Conservation (phyloP, 2,329 filamentous ascomycete species). For the Pochonia chlamydosporia region DNA sequence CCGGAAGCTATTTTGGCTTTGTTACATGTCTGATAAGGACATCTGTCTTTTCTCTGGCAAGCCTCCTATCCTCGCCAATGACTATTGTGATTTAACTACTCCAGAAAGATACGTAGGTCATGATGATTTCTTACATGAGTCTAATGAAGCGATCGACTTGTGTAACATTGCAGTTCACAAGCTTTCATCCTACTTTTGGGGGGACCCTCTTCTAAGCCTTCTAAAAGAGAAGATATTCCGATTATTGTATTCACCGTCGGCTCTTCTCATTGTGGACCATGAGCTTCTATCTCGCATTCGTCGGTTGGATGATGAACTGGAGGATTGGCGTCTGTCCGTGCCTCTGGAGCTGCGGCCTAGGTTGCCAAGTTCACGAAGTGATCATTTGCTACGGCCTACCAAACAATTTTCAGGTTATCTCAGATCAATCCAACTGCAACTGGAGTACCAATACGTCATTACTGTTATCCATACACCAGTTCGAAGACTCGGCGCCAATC, state of each 20-base stretch:
- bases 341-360: constrained; percentile 9
- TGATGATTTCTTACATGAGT: constrained; percentile 2
- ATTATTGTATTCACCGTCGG: constrained; percentile 14
- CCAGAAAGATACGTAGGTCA: constrained; percentile 22
- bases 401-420: neutral
- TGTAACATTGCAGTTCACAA: neutral
- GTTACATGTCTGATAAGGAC: constrained; percentile 22
- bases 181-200: neutral
- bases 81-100: constrained; percentile 44
- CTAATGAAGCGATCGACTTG: neutral
- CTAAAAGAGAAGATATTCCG: constrained; percentile 17
- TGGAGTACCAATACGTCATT: neutral
- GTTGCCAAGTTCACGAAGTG: neutral
- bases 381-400: too few relatives aligned
- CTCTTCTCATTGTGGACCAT: constrained; percentile 16
- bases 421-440: neutral
- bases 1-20: constrained; percentile 20
- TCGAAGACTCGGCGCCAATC: neutral
- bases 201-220: constrained; percentile 8
- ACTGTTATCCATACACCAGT: neutral
- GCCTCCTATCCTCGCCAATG: constrained; percentile 28
- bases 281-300: constrained; percentile 20
- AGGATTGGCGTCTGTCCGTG: constrained; percentile 24
- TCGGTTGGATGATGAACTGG: constrained; percentile 24
- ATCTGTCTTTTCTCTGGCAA: constrained; percentile 15